These are phyloP conservation scores for Candida krabiensis DNA, from an alignment of 805 yeast genomes.

Conservation along the genomic window DNA sequence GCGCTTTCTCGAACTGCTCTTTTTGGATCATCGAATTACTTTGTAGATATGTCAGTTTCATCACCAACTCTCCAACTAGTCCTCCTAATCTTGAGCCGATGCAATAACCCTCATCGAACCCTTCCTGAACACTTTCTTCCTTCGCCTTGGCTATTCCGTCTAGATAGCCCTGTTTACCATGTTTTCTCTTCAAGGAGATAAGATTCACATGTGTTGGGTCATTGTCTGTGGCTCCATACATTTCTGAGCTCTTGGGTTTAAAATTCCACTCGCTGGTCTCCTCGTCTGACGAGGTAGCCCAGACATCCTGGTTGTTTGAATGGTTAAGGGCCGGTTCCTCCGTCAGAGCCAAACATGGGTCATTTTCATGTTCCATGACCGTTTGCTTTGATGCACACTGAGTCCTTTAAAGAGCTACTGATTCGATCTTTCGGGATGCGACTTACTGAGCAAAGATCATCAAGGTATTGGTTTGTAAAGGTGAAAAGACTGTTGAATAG, in stretches of 20 bases:
- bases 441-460: too few relatives aligned
- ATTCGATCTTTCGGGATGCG: too few relatives aligned
- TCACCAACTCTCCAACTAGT: constrained; percentile 63
- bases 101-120: constrained; percentile 81
- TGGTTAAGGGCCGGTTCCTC: too few relatives aligned
- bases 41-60: constrained; percentile 34
- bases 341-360: too few relatives aligned
- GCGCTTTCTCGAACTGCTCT: constrained; percentile 35
- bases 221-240: constrained; percentile 35
- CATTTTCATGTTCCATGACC: too few relatives aligned
- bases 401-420: too few relatives aligned
- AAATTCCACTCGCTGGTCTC: constrained; percentile 27
- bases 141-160: constrained; percentile 75
- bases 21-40: constrained; percentile 6
- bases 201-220: constrained; percentile 27
- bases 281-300: constrained; percentile 34
- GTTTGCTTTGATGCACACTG: too few relatives aligned
- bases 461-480: too few relatives aligned
- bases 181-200: constrained; percentile 53
- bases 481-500: too few relatives aligned
- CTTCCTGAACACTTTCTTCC: constrained; percentile 68
- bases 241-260: constrained; percentile 29
- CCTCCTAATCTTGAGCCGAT: constrained; percentile 71
- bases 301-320: constrained; percentile 29
- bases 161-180: constrained; percentile 76